Evolutionary conservation across 2,329 filamentous ascomycete species (phyloP).

Genomic region (Colletotrichum plurivorum): DNA sequence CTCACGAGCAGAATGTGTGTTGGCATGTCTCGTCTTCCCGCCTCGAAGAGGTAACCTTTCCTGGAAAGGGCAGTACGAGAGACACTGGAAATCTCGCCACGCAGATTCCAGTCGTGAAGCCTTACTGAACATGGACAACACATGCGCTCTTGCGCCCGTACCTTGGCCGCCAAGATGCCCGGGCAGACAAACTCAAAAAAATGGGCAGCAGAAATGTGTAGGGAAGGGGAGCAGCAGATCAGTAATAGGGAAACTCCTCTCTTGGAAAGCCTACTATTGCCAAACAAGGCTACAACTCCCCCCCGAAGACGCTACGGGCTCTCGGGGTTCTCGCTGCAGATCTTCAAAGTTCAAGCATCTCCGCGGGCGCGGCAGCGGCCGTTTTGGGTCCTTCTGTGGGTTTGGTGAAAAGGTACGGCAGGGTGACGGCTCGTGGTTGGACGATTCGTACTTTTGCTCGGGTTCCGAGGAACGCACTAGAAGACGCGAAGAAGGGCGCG

Average conservation of each 20-base stretch:
- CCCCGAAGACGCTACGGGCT: conserved; percentile 13
- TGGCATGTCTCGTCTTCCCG: background rate
- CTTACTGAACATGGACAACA: background rate
- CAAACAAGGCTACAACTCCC: background rate
- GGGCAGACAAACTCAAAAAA: conserved; percentile 14
- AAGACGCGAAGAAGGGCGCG: conserved; percentile 13
- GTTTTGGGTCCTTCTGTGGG: background rate
- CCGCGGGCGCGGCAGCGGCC: conserved; percentile 20
- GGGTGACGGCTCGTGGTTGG: conserved; percentile 3
- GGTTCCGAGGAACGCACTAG: conserved; percentile 29
- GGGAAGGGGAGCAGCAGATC: background rate
- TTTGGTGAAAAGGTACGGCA: background rate
- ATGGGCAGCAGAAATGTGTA: background rate
- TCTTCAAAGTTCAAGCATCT: conserved; percentile 2
- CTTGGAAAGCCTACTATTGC: conserved; percentile 6
- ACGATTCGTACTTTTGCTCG: background rate
- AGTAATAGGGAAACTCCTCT: no score
- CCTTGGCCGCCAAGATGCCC: conserved; percentile 5
- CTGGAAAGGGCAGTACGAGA: conserved; percentile 20
- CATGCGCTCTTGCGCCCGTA: background rate
- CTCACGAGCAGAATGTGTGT: background rate
- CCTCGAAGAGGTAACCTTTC: conserved; percentile 2
- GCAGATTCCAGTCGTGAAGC: background rate
- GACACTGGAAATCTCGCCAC: conserved; percentile 9
- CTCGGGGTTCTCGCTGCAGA: conserved; percentile 26